Evolutionary conservation across 257 asterid species (phyloP).

Genomic region (Hygrophila difformis): DNA sequence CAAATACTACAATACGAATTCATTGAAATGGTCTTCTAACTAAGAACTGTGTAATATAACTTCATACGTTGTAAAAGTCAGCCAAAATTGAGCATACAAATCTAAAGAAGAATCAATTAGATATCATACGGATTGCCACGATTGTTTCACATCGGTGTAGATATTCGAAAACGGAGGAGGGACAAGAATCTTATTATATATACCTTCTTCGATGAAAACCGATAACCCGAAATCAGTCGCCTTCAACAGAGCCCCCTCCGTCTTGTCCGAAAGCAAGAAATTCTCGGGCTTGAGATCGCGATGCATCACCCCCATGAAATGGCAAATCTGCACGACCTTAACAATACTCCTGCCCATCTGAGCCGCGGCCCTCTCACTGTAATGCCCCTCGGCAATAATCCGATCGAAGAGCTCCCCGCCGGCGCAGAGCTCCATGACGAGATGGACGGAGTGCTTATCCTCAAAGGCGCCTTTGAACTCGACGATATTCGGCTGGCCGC

Average conservation of each 20-base stretch:
- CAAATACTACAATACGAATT: too few relatives aligned
- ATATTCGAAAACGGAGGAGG: too few relatives aligned
- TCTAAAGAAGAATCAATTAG: too few relatives aligned
- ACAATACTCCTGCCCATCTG: conserved; percentile 57
- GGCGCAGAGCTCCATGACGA: conserved; percentile 75
- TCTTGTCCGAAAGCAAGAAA: conserved; percentile 58
- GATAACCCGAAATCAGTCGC: conserved; percentile 83
- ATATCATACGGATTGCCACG: too few relatives aligned
- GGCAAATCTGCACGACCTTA: conserved; percentile 65
- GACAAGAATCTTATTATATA: too few relatives aligned
- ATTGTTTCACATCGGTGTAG: too few relatives aligned
- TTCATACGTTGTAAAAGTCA: too few relatives aligned
- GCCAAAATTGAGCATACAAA: too few relatives aligned
- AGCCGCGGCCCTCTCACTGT: conserved; percentile 69
- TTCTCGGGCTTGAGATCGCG: conserved; percentile 84
- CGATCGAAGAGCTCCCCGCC: conserved; percentile 86
- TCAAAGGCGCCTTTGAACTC: conserved; percentile 79
- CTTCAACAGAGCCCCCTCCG: conserved; percentile 45
- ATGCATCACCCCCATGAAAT: conserved; percentile 81
- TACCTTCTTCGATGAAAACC: conserved; percentile 72
- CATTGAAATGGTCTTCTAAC: too few relatives aligned
- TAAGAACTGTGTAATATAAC: too few relatives aligned
- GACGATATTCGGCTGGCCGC: conserved; percentile 73
- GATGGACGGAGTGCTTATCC: conserved; percentile 57
- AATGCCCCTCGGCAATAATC: conserved; percentile 67